These are phyloP conservation scores for Silene vulgaris DNA, from an alignment of 179 eudicot genomes.

Conservation along the genomic window DNA sequence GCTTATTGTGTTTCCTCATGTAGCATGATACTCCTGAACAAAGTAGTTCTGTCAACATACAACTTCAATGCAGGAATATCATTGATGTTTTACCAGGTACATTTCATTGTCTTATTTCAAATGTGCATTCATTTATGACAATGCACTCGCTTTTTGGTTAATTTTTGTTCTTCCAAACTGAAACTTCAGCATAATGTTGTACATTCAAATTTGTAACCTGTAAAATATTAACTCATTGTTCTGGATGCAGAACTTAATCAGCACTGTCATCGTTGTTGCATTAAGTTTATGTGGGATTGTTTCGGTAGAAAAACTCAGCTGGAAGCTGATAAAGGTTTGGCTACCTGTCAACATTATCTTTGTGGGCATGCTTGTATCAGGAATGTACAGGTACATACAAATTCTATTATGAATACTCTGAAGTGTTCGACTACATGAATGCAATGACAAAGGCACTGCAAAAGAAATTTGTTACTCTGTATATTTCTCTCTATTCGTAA, in stretches of 20 bases:
- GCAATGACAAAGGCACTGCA: background rate
- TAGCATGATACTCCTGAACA: conserved; percentile 79
- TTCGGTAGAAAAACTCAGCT: conserved; percentile 55
- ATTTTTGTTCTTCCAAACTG: background rate
- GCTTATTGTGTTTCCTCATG: conserved; percentile 81
- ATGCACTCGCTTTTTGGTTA: background rate
- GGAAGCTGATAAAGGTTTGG: conserved; percentile 77
- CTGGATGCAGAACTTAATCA: conserved; percentile 63
- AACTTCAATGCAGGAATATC: conserved; percentile 75
- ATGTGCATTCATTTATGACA: background rate
- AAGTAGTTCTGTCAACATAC: conserved; percentile 67
- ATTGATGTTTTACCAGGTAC: conserved; percentile 83
- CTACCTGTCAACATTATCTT: conserved; percentile 73
- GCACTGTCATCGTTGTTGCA: conserved; percentile 48
- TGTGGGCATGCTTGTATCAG: conserved; percentile 79
- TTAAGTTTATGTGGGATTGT: conserved; percentile 50
- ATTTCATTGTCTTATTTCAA: background rate
- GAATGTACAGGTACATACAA: conserved; percentile 64
- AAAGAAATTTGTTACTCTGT: background rate
- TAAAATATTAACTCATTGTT: background rate
- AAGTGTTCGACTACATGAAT: background rate
- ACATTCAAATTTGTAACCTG: background rate
- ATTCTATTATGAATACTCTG: background rate
- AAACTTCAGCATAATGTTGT: background rate
- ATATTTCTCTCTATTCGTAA: background rate